A percentile compares a stretch with the other conserved stretches of the same genome.
Conservation (phyloP, 495 filamentous ascomycete species). For the Penicillium cinerascens region DNA sequence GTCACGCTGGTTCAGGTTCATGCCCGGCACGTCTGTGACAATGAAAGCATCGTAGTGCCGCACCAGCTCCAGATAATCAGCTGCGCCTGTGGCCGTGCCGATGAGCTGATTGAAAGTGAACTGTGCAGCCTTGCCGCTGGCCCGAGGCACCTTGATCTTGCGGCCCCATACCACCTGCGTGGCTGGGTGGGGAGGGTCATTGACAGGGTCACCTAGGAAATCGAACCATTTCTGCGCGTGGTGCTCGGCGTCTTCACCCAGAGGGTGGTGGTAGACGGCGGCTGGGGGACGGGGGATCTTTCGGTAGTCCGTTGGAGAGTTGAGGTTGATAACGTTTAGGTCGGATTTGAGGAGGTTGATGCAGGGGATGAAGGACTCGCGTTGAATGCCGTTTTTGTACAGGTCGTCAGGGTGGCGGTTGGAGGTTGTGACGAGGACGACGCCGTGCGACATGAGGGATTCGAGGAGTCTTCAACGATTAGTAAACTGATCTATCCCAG, state of each 20-base stretch:
- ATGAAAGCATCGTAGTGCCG: constrained; percentile 89
- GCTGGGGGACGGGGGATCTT: constrained; percentile 93
- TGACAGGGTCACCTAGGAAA: constrained; percentile 79
- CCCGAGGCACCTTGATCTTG: constrained; percentile 79
- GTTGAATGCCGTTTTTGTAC: constrained; percentile 97
- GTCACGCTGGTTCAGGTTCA: constrained; percentile 84
- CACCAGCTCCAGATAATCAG: constrained; percentile 93
- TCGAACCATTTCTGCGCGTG: constrained; percentile 94
- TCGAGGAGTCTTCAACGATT: constrained; percentile 70
- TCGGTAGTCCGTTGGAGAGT: constrained; percentile 94
- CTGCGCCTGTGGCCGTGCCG: constrained; percentile 79
- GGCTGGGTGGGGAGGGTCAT: constrained; percentile 70
- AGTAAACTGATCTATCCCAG: background rate
- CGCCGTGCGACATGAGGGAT: constrained; percentile 89
- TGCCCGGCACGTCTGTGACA: constrained; percentile 84
- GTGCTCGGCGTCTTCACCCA: constrained; percentile 68
- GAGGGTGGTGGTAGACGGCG: constrained; percentile 85
- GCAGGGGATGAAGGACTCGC: constrained; percentile 89
- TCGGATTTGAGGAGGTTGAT: constrained; percentile 84
- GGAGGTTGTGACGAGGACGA: constrained; percentile 93
- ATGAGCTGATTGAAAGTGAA: constrained; percentile 92
- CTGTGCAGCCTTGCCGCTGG: constrained; percentile 81
- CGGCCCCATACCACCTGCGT: constrained; percentile 92
- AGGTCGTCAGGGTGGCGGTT: constrained; percentile 94
- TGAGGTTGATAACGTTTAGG: constrained; percentile 85